These are phyloP conservation scores for Metschnikowia amazonensis DNA, from an alignment of 805 yeast genomes.

Conservation along the genomic window DNA sequence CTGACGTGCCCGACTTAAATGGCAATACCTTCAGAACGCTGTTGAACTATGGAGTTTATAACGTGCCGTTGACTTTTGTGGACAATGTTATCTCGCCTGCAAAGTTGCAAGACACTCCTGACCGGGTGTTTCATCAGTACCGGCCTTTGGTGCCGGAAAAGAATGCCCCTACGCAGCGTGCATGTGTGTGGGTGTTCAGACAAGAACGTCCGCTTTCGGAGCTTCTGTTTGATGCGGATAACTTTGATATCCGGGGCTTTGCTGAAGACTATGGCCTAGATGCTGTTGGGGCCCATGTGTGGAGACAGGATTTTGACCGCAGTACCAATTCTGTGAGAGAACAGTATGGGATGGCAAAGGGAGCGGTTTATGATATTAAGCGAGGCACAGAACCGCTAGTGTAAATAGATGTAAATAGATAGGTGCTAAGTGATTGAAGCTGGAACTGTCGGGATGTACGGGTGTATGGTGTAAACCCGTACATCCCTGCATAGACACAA, in stretches of 20 bases:
- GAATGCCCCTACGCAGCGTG: constrained; percentile 78
- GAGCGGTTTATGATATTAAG: constrained; percentile 70
- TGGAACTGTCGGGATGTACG: no score
- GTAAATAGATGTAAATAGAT: constrained; percentile 14
- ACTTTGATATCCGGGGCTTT: constrained; percentile 72
- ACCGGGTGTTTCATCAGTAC: constrained; percentile 48
- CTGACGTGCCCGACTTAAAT: constrained; percentile 80
- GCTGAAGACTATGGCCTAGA: constrained; percentile 50
- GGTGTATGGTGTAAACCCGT: no score
- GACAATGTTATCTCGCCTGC: constrained; percentile 53
- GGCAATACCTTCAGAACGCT: constrained; percentile 67
- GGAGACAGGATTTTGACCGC: constrained; percentile 84
- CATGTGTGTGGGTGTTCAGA: constrained; percentile 86
- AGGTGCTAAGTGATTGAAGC: no score
- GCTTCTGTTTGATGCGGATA: constrained; percentile 33
- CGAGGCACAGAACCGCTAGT: constrained; percentile 35
- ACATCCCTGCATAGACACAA: no score
- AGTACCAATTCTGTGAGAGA: constrained; percentile 65
- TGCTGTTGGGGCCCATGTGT: constrained; percentile 89
- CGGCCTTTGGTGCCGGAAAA: constrained; percentile 86
- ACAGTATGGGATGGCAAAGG: constrained; percentile 67
- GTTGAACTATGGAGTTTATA: constrained; percentile 72
- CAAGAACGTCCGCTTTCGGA: constrained; percentile 38
- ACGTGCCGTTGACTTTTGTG: constrained; percentile 57
- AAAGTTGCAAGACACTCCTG: constrained; percentile 35